Base-by-base conservation (phyloP, 805 yeast species). In the Yueomyces sinensis region DNA sequence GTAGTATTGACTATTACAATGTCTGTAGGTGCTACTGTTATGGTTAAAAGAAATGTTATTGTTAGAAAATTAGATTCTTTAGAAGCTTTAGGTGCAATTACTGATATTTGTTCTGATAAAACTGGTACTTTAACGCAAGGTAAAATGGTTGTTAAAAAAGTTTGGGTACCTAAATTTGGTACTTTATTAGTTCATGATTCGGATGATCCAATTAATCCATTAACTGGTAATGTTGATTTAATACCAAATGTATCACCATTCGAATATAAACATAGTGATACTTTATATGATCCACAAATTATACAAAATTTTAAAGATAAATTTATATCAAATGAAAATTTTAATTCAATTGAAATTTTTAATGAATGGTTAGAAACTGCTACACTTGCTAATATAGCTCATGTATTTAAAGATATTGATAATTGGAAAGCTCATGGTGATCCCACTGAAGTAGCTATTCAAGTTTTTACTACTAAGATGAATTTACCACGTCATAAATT, bases 1-100 rank as follows among this genome's bases (percentile, higher is more conserved):
- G 93, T 91, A 43, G 93, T 91, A 50, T 94, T 91, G 35, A 89
- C 98, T 5, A 97, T 91, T 18, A 91, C 98, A 0, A 69, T 91
- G 52, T 97, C 98, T 0, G 70, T 91, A 20, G 98, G 98, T 31
- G 97, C 93, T 28, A 68, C 89, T 42, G 73, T 96, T 57, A 91
- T 91, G 98, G 95, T 97, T 3, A 73, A 75, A 32, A 79, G 84
- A 49, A 79, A 81, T 47, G 98, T 96, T 3, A 91, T 91, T 52
- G 94, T 91, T 39, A 79, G 89, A 48, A 73, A 95, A 46, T 65
- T 91, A 42, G 97, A 96, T 17, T 76, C 91, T 36, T 94, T 91
- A 25, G 96, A 87, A 59, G 89, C 96, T 3, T 67, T 87, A 43
- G 96, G 96, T 13, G 82, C 93, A 24, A 95, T 87, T 29, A 86